A percentile compares a stretch with the other conserved stretches of the same genome.
phyloP scores from a whole-genome alignment of 1,284 basidiomycete species.

The Microbotryum lychnidis-dioicae region DNA sequence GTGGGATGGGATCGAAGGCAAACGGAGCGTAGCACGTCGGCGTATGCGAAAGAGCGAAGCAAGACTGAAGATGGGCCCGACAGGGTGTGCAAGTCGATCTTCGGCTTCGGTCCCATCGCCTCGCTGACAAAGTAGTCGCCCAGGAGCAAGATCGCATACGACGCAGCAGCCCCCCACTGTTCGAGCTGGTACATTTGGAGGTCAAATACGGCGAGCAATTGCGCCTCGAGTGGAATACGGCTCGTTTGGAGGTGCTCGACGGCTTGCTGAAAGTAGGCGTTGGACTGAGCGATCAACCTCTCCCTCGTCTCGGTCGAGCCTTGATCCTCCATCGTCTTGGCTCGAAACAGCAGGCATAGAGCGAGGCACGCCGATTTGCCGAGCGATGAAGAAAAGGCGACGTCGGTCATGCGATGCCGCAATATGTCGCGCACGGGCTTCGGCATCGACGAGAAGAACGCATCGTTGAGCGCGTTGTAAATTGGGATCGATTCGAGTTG shows the following conservation, averaged over 20 bases:
- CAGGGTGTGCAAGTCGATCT: slow-evolving; percentile 13
- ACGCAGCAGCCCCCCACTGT: slow-evolving; percentile 15
- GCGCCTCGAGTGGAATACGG: slow-evolving; percentile 25
- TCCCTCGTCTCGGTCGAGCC: slow-evolving; percentile 7
- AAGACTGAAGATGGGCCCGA: neutral
- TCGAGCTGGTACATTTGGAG: slow-evolving; percentile 24
- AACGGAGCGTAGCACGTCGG: slow-evolving; percentile 8
- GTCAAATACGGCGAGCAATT: slow-evolving; percentile 20
- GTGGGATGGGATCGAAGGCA: slow-evolving; percentile 4
- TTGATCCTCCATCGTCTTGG: slow-evolving; percentile 1
- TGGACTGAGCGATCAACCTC: slow-evolving; percentile 17
- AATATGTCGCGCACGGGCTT: slow-evolving; percentile 24
- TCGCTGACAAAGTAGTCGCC: slow-evolving; percentile 20
- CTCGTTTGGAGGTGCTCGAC: slow-evolving; percentile 18
- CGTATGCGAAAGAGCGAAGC: slow-evolving; percentile 16
- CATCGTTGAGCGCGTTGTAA: slow-evolving; percentile 22
- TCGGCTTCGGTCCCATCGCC: slow-evolving; percentile 13
- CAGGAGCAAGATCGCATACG: slow-evolving; percentile 20
- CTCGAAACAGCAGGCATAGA: neutral
- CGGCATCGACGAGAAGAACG: slow-evolving; percentile 26
- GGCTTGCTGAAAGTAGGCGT: slow-evolving; percentile 20
- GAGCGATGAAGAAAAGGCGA: slow-evolving; percentile 16
- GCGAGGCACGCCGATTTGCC: slow-evolving; percentile 13
- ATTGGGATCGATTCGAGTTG: neutral
- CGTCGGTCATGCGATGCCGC: slow-evolving; percentile 4